Evolutionary conservation across 2,329 filamentous ascomycete species (phyloP).

Genomic region (Aspergillus vadensis): DNA sequence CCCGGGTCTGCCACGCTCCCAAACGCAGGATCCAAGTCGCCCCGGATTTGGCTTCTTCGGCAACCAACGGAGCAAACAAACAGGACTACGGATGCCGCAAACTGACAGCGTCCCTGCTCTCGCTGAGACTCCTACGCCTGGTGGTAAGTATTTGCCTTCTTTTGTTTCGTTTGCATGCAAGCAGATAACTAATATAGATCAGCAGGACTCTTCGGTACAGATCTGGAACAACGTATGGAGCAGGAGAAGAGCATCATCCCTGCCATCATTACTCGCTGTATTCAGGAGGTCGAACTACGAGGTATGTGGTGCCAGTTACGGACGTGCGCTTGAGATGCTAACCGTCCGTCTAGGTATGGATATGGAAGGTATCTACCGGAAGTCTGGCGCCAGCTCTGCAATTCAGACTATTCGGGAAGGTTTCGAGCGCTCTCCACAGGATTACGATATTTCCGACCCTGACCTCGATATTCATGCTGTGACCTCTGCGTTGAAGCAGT

Average conservation of each 20-base stretch:
- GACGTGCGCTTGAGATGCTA: slow-evolving; percentile 9
- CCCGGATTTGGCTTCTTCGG: slow-evolving; percentile 74
- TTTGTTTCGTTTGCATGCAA: background rate
- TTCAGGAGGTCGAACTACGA: slow-evolving; percentile 92
- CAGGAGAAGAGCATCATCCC: slow-evolving; percentile 88
- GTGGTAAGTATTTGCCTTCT: slow-evolving; percentile 36
- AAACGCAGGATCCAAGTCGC: slow-evolving; percentile 49
- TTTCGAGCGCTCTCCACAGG: slow-evolving; percentile 74
- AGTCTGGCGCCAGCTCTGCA: slow-evolving; percentile 89
- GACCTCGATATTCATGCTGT: slow-evolving; percentile 94
- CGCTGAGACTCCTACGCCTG: slow-evolving; percentile 36
- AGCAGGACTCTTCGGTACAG: slow-evolving; percentile 78
- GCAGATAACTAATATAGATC: slow-evolving; percentile 16
- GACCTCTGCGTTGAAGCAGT: slow-evolving; percentile 94
- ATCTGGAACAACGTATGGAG: slow-evolving; percentile 81
- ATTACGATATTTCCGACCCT: slow-evolving; percentile 90
- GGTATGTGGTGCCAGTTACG: slow-evolving; percentile 50
- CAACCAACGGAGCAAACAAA: slow-evolving; percentile 48
- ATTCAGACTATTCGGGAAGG: slow-evolving; percentile 88
- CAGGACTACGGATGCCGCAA: slow-evolving; percentile 43
- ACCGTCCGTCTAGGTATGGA: slow-evolving; percentile 66
- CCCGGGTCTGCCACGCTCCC: slow-evolving; percentile 38
- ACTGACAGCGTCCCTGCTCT: slow-evolving; percentile 48
- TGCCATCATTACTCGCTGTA: slow-evolving; percentile 86
- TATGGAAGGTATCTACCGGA: slow-evolving; percentile 95